Percentiles rank a stretch among this genome's conserved stretches.
Conservation (phyloP, 345 rosid species). For the Moricandia moricandioides region DNA sequence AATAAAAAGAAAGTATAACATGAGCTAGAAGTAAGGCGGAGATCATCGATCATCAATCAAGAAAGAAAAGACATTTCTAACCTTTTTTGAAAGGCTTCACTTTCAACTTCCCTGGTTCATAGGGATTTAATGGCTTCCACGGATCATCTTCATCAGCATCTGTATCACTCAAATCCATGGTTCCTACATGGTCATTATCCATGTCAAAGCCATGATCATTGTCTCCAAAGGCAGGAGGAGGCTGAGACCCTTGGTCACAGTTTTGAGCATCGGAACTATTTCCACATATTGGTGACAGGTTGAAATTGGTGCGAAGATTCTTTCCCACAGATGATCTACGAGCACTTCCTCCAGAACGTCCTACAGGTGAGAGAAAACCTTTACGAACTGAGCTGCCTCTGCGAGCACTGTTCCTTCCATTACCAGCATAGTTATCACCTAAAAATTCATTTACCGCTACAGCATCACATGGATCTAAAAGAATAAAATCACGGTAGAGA, state of each 20-base stretch:
- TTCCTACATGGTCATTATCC: conserved; percentile 51
- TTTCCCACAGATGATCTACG: conserved; percentile 57
- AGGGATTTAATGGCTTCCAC: conserved; percentile 92
- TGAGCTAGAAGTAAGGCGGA: conserved; percentile 16
- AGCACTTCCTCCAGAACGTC: conserved; percentile 61
- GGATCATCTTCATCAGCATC: conserved; percentile 75
- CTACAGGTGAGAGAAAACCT: conserved; percentile 56
- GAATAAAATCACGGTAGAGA: conserved; percentile 80
- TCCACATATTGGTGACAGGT: conserved; percentile 44
- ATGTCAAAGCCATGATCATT: conserved; percentile 45
- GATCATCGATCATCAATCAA: conserved; percentile 3
- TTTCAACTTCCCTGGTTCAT: conserved; percentile 88
- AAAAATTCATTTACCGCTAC: conserved; percentile 56
- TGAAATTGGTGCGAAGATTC: conserved; percentile 44
- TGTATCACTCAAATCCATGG: conserved; percentile 50
- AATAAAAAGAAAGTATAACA: conserved; percentile 7
- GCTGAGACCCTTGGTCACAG: conserved; percentile 34
- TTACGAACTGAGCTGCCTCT: conserved; percentile 50
- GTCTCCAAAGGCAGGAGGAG: conserved; percentile 41
- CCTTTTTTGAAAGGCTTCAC: conserved; percentile 86
- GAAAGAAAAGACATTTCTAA: conserved; percentile 27
- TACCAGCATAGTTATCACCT: conserved; percentile 41
- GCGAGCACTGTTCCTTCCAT: conserved; percentile 43
- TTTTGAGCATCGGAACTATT: conserved; percentile 39
- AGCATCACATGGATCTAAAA: conserved; percentile 79